These are phyloP conservation scores for Microcyclosporella mali DNA, from an alignment of 2,329 filamentous ascomycete genomes.

Conservation along the genomic window DNA sequence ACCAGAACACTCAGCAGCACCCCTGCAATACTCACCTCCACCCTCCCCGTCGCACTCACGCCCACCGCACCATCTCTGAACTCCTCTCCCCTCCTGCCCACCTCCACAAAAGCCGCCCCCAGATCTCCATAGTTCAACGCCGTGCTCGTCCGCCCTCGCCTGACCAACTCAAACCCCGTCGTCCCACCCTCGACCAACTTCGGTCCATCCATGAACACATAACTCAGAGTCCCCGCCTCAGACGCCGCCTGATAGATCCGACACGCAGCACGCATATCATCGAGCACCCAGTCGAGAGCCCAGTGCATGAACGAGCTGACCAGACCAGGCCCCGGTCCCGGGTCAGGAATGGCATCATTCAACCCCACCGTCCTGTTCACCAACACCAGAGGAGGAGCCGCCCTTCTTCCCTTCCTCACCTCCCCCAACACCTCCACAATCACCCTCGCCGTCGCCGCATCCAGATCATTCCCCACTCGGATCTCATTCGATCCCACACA, in stretches of 20 bases:
- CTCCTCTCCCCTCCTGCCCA: background rate
- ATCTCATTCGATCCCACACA: too few species aligned
- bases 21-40: conserved; percentile 4
- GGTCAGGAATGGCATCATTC: background rate
- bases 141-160: background rate
- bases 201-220: conserved; percentile 15
- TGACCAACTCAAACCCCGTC: conserved; percentile 15
- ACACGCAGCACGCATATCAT: conserved; percentile 3
- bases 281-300: background rate
- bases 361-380: conserved; percentile 2
- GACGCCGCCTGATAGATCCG: conserved; percentile 6
- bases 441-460: too few species aligned
- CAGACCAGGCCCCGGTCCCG: background rate
- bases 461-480: too few species aligned
- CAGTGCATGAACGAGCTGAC: background rate
- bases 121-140: conserved; percentile 14
- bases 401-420: too few species aligned
- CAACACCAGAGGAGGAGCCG: conserved; percentile 4
- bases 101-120: conserved; percentile 12
- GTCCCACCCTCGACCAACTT: conserved; percentile 10
- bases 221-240: conserved; percentile 6
- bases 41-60: conserved; percentile 3
- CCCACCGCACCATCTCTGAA: too few species aligned
- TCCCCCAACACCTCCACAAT: too few species aligned
- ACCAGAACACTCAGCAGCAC: background rate